Evolutionary conservation across 176 grass and related monocot genomes (phyloP).

Genomic region (Raddia distichophylla): DNA sequence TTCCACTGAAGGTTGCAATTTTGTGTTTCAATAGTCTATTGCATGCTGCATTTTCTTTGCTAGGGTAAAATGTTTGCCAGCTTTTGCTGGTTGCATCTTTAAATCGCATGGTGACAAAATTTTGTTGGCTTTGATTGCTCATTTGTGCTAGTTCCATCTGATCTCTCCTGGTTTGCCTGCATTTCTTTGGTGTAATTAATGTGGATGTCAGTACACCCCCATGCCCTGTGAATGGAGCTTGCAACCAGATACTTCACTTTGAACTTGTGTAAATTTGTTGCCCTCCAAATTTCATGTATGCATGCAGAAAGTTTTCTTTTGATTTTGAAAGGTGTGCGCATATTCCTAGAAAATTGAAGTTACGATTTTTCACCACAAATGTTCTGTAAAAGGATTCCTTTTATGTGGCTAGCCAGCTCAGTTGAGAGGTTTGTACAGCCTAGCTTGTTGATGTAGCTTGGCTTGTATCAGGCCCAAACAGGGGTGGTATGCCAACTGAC

Average conservation of each 20-base stretch:
- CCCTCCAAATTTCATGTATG: background rate
- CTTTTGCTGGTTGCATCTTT: conserved; percentile 1
- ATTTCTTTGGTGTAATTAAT: background rate
- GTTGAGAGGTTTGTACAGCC: background rate
- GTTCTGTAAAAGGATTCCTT: conserved; percentile 20
- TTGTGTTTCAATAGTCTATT: background rate
- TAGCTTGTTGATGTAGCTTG: background rate
- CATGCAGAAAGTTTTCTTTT: background rate
- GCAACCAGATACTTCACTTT: background rate
- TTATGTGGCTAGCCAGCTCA: background rate
- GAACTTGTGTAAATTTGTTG: background rate
- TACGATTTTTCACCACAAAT: background rate
- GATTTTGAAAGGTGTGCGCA: background rate
- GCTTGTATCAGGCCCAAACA: conserved; percentile 14
- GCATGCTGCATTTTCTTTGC: background rate
- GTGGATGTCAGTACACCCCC: background rate
- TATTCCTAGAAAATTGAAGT: conserved; percentile 19
- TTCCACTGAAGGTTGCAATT: background rate
- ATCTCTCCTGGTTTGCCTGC: conserved; percentile 11
- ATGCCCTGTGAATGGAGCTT: background rate
- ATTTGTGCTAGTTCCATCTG: conserved; percentile 6
- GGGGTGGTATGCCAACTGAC: background rate
- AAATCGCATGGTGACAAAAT: conserved; percentile 2
- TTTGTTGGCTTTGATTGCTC: background rate
- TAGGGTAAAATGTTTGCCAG: background rate